These are phyloP conservation scores for Cunninghamia lanceolata DNA, from an alignment of 75 land plant genomes.

Conservation along the genomic window DNA sequence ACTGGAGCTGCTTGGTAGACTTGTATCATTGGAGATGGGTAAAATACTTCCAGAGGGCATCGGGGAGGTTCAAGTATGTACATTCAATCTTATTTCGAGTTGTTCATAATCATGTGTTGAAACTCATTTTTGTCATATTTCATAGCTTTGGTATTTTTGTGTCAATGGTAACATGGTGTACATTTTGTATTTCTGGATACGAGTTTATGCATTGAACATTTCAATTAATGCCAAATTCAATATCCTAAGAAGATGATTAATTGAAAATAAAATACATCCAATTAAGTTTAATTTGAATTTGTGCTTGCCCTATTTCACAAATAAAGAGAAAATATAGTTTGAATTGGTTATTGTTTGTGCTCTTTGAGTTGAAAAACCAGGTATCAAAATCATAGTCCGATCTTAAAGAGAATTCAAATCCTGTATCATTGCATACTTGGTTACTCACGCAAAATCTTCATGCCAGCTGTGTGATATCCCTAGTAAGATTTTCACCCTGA, in stretches of 20 bases:
- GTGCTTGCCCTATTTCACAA: background rate
- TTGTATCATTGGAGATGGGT: conserved; percentile 97
- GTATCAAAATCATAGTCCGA: background rate
- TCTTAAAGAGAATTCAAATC: background rate
- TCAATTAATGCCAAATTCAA: background rate
- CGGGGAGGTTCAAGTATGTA: conserved; percentile 91
- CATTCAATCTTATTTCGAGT: background rate
- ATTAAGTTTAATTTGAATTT: background rate
- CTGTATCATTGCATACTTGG: background rate
- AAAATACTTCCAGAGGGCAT: conserved; percentile 95
- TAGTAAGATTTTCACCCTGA: too few species aligned
- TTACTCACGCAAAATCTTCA: too few species aligned
- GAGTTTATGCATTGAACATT: background rate
- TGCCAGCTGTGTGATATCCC: too few species aligned
- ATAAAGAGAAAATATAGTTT: background rate
- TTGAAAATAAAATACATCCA: background rate
- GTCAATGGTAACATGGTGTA: background rate
- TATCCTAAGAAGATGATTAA: background rate
- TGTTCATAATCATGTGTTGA: background rate
- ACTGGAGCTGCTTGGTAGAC: conserved; percentile 69
- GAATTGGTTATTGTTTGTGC: background rate
- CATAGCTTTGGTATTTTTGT: background rate
- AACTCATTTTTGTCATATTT: background rate
- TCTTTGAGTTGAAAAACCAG: background rate
- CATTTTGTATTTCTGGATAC: background rate